Evolutionary conservation across 192 early-diverging fungal species (phyloP).

Genomic region (Coemansia sp.): DNA sequence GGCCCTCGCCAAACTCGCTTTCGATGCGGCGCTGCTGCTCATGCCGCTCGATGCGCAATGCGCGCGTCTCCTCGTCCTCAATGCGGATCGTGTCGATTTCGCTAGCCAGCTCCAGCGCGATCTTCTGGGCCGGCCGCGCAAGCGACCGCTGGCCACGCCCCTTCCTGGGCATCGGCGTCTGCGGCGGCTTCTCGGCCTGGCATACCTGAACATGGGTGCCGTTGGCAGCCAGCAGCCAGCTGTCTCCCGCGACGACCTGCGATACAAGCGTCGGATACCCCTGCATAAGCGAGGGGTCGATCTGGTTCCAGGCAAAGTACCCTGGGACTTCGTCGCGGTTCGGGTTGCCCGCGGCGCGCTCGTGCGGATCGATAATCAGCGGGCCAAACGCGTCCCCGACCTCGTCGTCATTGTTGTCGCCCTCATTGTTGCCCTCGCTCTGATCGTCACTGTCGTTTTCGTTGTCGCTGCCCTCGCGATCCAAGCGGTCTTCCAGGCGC

Average conservation of each 20-base stretch:
- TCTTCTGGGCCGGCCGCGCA: not conserved
- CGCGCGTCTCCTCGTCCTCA: slow-evolving; percentile 16
- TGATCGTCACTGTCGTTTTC: not conserved
- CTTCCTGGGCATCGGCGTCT: not conserved
- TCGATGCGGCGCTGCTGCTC: slow-evolving; percentile 16
- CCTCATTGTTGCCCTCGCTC: not conserved
- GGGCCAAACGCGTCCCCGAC: not conserved
- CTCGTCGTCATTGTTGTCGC: not conserved
- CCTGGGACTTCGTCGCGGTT: slow-evolving; percentile 14
- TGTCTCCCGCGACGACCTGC: slow-evolving; percentile 16
- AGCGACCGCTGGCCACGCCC: not conserved
- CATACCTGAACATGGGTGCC: slow-evolving; percentile 32
- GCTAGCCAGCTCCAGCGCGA: slow-evolving; percentile 19
- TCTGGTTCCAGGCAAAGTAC: slow-evolving; percentile 16
- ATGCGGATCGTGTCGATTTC: slow-evolving; percentile 1
- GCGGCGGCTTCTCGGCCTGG: not conserved
- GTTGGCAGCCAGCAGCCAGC: slow-evolving; percentile 25
- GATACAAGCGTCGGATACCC: slow-evolving; percentile 32
- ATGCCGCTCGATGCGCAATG: slow-evolving; percentile 13
- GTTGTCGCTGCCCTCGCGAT: not conserved
- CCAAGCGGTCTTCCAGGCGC: not conserved
- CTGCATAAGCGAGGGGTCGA: slow-evolving; percentile 1
- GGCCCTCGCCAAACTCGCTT: slow-evolving; percentile 19
- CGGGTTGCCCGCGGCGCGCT: not conserved
- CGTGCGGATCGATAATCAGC: not conserved